Evolutionary conservation across 2,329 filamentous ascomycete species (phyloP), one percentile per base, ranked within the genome.

Genomic region (Colletotrichum higginsianum): DNA sequence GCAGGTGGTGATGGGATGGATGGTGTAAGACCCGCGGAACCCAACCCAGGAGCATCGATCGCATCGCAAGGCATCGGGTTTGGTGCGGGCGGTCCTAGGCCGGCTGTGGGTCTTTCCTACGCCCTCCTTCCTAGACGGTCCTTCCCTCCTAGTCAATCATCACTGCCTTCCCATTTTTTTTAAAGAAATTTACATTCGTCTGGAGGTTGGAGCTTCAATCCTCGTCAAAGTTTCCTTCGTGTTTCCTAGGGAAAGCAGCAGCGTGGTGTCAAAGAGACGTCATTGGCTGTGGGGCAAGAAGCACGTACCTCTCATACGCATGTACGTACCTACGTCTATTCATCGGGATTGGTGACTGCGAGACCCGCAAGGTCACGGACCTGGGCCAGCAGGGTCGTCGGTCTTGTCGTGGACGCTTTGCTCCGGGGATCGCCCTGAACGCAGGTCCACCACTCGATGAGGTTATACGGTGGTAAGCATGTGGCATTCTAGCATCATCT

Each of bases 181-280:
- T n/a, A 35, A 6, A 30, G 26, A 30, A 30, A 1, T 30, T 35
- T 35, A 8, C 8, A 35, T 8, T 13, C 42, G 16, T 44, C 42
- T 16, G 42, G 15, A 44, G 13, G 13, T 21, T 46, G 8, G 30
- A 26, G 46, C 58, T 53, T 35, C 40, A 46, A 50, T 63, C 8
- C 42, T 56, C 30, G 30, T 58, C 55, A 40, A 55, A 30, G 56
- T 38, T 55, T 55, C 26, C 38, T 62, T 38, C 35, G 35, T 16
- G 35, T 47, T 60, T 66, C 66, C 62, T 47, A 35, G 21, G 46
- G 26, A 15, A 16, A 21, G 12, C 26, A 23, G 23, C 63, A 35
- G 56, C 46, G 65, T 68, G 68, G 58, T 71, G 68, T 71, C 68
- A 71, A 60, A n/a, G 53, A 40, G 18, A 61, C 65, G 65, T 68